These are phyloP conservation scores for Diaporthe sp. DNA, from an alignment of 2,329 filamentous ascomycete genomes.

Conservation along the genomic window DNA sequence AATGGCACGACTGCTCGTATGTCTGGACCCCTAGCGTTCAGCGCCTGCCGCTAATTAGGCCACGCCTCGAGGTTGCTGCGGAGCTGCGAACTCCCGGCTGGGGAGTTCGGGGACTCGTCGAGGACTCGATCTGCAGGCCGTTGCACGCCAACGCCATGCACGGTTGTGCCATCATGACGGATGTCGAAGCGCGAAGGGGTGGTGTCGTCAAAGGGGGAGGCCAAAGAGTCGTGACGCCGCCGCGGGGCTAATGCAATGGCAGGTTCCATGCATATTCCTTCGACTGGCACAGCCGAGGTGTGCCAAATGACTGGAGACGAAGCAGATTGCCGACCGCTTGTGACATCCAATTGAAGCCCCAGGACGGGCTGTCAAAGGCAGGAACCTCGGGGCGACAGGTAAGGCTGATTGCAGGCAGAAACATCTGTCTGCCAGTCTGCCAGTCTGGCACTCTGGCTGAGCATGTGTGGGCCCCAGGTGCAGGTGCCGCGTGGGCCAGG, in stretches of 20 bases:
- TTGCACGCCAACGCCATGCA: slow-evolving; percentile 7
- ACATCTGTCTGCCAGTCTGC: neutral
- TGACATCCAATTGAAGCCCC: slow-evolving; percentile 2
- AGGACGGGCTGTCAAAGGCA: neutral
- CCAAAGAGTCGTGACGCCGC: neutral
- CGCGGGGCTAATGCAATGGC: slow-evolving; percentile 16
- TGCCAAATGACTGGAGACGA: slow-evolving; percentile 13
- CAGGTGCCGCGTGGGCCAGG: neutral
- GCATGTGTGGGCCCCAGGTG: neutral
- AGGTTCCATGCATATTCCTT: slow-evolving; percentile 30
- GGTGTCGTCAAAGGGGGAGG: neutral
- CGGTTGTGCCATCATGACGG: slow-evolving; percentile 20
- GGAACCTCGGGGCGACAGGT: neutral
- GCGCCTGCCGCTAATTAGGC: slow-evolving; percentile 5
- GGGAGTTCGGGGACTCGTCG: neutral
- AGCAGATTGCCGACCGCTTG: slow-evolving; percentile 10
- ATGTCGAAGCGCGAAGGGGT: neutral
- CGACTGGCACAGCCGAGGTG: slow-evolving; percentile 29
- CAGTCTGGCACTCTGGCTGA: too few relatives aligned
- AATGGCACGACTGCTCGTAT: neutral
- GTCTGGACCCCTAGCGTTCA: slow-evolving; percentile 18
- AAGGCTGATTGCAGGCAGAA: slow-evolving; percentile 23
- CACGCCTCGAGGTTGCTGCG: neutral
- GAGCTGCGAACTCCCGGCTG: neutral
- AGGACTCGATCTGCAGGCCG: slow-evolving; percentile 12